Conservation (phyloP, 441 rosid genomes). For the Manihot esculenta region DNA sequence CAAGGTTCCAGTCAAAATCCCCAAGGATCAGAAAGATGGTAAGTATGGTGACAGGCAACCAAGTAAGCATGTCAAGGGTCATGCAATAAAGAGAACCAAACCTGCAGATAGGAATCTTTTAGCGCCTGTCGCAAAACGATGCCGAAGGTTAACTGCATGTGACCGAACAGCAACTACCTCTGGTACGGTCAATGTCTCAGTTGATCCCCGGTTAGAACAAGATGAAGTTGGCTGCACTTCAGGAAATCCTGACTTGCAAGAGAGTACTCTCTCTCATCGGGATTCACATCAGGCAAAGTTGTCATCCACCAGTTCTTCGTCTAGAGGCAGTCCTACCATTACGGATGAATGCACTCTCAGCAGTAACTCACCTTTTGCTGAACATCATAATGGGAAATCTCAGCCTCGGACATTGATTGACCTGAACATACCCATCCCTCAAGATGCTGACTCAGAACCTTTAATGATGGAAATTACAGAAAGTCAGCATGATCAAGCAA, state of each 20-base stretch:
- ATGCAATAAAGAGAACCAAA: conserved; percentile 19
- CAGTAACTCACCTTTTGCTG: conserved; percentile 21
- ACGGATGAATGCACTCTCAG: conserved; percentile 29
- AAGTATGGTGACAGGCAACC: conserved; percentile 19
- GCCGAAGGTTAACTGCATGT: conserved; percentile 31
- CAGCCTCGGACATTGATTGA: conserved; percentile 37
- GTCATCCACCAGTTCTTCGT: conserved; percentile 28
- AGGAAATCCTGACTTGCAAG: conserved; percentile 19
- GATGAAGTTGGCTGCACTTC: conserved; percentile 11
- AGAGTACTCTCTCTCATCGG: conserved; percentile 20
- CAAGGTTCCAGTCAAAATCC: conserved; percentile 13
- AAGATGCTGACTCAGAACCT: conserved; percentile 34
- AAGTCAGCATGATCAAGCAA: conserved; percentile 23
- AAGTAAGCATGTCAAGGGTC: conserved; percentile 29
- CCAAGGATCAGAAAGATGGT: conserved; percentile 18
- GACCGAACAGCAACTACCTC: conserved; percentile 17
- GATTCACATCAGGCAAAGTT: conserved; percentile 32
- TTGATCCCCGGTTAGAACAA: conserved; percentile 17
- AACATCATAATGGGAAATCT: conserved; percentile 23
- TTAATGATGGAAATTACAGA: conserved; percentile 21
- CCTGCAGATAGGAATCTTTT: conserved; percentile 24
- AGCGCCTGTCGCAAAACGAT: conserved; percentile 29
- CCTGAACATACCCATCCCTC: conserved; percentile 42
- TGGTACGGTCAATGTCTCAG: background rate
- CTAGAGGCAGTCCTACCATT: conserved; percentile 25